Conservation (phyloP, 2,329 filamentous ascomycete genomes). For the Exophiala sp. region DNA sequence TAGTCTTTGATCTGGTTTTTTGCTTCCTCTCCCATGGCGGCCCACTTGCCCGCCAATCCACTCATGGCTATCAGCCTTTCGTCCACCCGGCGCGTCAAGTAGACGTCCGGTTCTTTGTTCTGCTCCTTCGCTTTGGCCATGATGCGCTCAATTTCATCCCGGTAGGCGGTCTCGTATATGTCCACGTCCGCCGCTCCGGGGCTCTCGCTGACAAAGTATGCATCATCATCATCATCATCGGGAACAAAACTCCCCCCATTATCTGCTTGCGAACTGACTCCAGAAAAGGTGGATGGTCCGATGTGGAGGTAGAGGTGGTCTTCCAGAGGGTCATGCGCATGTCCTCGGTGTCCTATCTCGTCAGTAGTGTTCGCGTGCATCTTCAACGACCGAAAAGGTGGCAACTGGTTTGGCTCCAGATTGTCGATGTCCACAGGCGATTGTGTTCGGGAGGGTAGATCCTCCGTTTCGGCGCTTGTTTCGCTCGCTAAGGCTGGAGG, state of each 20-base stretch:
- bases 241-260: constrained; percentile 26
- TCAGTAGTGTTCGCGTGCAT: constrained; percentile 22
- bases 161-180: constrained; percentile 83
- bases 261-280: constrained; percentile 44
- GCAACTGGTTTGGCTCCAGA: constrained; percentile 20
- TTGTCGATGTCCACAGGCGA: constrained; percentile 13
- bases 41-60: constrained; percentile 27
- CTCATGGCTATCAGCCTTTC: constrained; percentile 32
- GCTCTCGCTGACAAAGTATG: constrained; percentile 66
- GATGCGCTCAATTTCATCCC: constrained; percentile 73
- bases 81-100: constrained; percentile 50
- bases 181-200: constrained; percentile 78
- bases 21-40: constrained; percentile 28
- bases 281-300: constrained; percentile 51
- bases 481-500: constrained; percentile 9
- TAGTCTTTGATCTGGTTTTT: constrained; percentile 28
- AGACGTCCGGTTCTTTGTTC: constrained; percentile 50
- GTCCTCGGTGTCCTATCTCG: constrained; percentile 41
- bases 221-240: constrained; percentile 32
- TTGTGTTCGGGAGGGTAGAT: constrained; percentile 9
- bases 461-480: constrained; percentile 18
- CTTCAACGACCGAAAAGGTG: constrained; percentile 25
- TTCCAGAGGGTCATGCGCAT: constrained; percentile 59
- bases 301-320: constrained; percentile 69
- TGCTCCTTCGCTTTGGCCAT: constrained; percentile 38